Evolutionary conservation across 495 filamentous ascomycete species (phyloP).

Genomic region (Pseudoneurospora amorphoporcata): DNA sequence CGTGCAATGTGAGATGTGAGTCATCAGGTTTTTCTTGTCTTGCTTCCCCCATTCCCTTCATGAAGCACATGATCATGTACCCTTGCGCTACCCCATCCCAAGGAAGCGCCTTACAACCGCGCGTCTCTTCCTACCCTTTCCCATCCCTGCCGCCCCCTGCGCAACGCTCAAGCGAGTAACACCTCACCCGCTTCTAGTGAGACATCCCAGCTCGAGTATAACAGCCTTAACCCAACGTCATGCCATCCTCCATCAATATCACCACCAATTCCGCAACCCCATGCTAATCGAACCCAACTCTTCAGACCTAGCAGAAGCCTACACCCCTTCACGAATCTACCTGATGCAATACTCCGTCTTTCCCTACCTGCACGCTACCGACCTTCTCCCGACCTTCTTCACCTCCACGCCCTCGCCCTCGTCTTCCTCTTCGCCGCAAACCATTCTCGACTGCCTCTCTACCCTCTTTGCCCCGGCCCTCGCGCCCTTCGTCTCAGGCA

Average conservation of each 20-base stretch:
- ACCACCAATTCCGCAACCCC: slow-evolving; percentile 16
- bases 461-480: slow-evolving; percentile 23
- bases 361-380: slow-evolving; percentile 23
- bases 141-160: neutral
- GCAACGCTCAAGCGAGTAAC: neutral
- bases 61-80: neutral
- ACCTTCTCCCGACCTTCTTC: slow-evolving; percentile 28
- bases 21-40: neutral
- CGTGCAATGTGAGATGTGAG: slow-evolving; percentile 30
- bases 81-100: neutral
- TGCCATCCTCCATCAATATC: neutral
- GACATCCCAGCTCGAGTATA: neutral
- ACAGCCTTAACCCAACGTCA: neutral
- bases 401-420: slow-evolving; percentile 18
- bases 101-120: neutral
- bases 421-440: slow-evolving; percentile 1
- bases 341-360: slow-evolving; percentile 27
- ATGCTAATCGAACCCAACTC: neutral
- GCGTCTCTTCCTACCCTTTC: neutral
- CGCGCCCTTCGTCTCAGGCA: slow-evolving; percentile 19
- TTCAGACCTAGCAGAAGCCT: neutral
- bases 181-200: neutral
- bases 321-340: neutral
- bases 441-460: slow-evolving; percentile 21
- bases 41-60: neutral